Evolutionary conservation across 257 asterid species (phyloP), one percentile per base, ranked within the genome.

Genomic region (Nicotiana benthamiana): DNA sequence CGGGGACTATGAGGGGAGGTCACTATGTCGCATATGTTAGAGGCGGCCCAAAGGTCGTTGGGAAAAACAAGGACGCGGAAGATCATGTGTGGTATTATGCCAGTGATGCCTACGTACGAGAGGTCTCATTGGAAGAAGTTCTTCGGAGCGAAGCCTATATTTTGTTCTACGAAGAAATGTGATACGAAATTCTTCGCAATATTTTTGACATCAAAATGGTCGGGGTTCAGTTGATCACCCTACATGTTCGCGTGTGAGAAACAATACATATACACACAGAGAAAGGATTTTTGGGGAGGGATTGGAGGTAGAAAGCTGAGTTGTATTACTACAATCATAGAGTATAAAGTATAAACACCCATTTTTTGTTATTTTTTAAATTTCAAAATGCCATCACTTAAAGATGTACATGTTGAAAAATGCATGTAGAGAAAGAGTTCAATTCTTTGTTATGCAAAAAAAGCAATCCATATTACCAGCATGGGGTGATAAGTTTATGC

Each of bases 1-100:
- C 83, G 9, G 98, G 98, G 66, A 86, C 88, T n/a, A 92, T 95
- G 98, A 89, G 94, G 81, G 90, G 92, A 16, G 98, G 98, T 15
- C 98, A 95, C 80, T 95, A 95, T 60, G 88, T 93, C 34, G 97
- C 98, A 0, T 93, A 92, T 27, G 89, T 95, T 60, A 88, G 97
- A 86, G 90, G 89, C 43, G 87, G 90, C 40, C 75, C 63, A 70
- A 83, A 92, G 62, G 83, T 70, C 43, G 18, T 26, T 6, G 64
- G 40, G 56, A 60, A 53, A 18, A 17, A 40, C 15, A 75, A 72
- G 54, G 56, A 63, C 18, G 83, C 24, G 43, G 91, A 84, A 26
- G 86, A 88, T 15, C 79, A 81, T 24, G 80, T 82, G 10, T 95
- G 98, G 98, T 93, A 92, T 85, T 82, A 92, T 70, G 91, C 92